Evolutionary conservation across 768 basidiomycete species (phyloP).

Genomic region (Tricholoma hemisulphureum): DNA sequence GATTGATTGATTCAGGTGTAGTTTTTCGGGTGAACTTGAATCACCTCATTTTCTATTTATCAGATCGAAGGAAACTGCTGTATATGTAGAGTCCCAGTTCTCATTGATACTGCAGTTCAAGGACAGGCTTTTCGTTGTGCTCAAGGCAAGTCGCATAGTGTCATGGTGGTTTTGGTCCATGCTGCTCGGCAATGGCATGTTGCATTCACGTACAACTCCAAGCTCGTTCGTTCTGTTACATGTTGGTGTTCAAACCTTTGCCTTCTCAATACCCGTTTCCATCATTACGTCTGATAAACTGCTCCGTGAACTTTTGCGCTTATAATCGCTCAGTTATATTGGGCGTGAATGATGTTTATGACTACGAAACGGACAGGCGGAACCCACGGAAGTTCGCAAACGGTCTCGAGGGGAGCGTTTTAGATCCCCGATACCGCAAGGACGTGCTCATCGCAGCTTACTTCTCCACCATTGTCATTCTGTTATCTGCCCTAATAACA

Average conservation of each 20-base stretch:
- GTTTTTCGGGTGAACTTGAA: no score
- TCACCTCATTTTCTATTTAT: no score
- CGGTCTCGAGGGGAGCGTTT: conserved; percentile 11
- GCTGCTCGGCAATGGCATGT: background rate
- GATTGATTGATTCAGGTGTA: no score
- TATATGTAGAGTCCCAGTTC: no score
- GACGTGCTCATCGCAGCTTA: conserved; percentile 10
- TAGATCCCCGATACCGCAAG: conserved; percentile 8
- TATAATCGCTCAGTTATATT: conserved; percentile 9
- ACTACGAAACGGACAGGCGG: conserved; percentile 15
- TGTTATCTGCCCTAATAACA: conserved; percentile 5
- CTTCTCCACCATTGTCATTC: conserved; percentile 12
- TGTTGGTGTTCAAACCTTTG: background rate
- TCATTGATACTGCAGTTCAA: no score
- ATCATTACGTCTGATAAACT: background rate
- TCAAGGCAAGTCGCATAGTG: background rate
- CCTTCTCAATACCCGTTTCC: background rate
- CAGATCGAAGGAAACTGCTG: no score
- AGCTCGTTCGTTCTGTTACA: background rate
- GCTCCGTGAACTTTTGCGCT: background rate
- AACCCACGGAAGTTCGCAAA: conserved; percentile 14
- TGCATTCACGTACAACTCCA: background rate
- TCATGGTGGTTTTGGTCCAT: background rate
- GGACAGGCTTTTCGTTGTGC: background rate
- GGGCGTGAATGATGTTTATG: conserved; percentile 17